phyloP scores from a whole-genome alignment of 768 basidiomycete species.

The Rhizopogon vulgaris region DNA sequence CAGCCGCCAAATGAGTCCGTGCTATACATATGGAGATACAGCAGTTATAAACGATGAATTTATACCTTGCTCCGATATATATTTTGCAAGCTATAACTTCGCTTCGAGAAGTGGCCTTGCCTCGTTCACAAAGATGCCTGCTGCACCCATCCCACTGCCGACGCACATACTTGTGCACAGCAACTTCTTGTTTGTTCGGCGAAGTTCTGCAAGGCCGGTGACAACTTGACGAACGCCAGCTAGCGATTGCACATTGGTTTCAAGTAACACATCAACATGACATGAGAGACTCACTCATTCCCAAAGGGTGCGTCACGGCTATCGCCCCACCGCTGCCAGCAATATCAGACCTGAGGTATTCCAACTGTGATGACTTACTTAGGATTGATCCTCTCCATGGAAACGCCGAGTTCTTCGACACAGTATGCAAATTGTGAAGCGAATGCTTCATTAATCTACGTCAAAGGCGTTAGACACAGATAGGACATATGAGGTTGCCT shows the following conservation, averaged over 20 bases:
- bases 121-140: slow-evolving; percentile 76
- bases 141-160: slow-evolving; percentile 88
- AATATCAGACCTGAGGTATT: slow-evolving; percentile 1
- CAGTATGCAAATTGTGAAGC: slow-evolving; percentile 94
- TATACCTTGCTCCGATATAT: slow-evolving; percentile 1
- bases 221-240: slow-evolving; percentile 85
- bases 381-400: slow-evolving; percentile 79
- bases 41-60: not conserved
- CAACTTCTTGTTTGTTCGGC: slow-evolving; percentile 57
- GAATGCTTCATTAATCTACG: slow-evolving; percentile 84
- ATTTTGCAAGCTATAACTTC: slow-evolving; percentile 16
- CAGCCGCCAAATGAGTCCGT: slow-evolving; percentile 10
- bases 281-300: slow-evolving; percentile 58
- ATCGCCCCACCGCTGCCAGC: slow-evolving; percentile 72
- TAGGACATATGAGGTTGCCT: not conserved
- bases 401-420: slow-evolving; percentile 71
- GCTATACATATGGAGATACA: not conserved
- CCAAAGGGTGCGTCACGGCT: slow-evolving; percentile 74
- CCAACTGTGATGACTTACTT: slow-evolving; percentile 42
- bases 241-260: slow-evolving; percentile 22
- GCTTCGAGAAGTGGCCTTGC: slow-evolving; percentile 17
- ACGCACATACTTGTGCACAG: slow-evolving; percentile 81
- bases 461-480: not conserved
- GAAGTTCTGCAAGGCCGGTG: slow-evolving; percentile 80
- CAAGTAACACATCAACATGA: not conserved